phyloP scores from a whole-genome alignment of 2,329 filamentous ascomycete species.

The Hymenoscyphus occultus region DNA sequence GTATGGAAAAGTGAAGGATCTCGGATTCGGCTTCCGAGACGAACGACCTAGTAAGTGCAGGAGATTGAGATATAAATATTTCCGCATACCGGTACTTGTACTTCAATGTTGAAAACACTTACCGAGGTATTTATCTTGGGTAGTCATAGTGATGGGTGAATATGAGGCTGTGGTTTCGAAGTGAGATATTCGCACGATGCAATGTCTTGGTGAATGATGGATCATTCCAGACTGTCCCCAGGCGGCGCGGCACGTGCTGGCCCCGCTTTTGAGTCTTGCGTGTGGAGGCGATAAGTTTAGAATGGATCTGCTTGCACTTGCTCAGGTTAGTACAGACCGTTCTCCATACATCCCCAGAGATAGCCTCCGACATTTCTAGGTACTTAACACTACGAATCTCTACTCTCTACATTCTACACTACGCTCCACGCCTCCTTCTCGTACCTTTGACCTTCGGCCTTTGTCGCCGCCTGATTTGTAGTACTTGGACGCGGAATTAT shows the following conservation, averaged over 20 bases:
- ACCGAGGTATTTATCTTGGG: too few species aligned
- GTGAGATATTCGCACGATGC: neutral
- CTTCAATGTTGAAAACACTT: too few species aligned
- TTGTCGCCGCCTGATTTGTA: conserved; percentile 16
- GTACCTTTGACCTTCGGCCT: conserved; percentile 12
- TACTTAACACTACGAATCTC: neutral
- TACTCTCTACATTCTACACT: too few species aligned
- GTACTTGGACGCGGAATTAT: conserved; percentile 11
- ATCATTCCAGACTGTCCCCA: neutral
- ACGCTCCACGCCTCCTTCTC: conserved; percentile 9
- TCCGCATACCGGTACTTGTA: too few species aligned
- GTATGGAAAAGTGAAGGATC: too few species aligned
- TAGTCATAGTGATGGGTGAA: neutral
- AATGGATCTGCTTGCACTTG: neutral
- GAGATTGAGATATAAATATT: too few species aligned
- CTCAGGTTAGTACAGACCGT: too few species aligned
- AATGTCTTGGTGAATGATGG: neutral
- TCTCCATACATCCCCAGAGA: neutral
- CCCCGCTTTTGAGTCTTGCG: too few species aligned
- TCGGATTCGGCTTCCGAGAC: too few species aligned
- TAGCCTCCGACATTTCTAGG: neutral
- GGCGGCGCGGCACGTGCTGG: neutral
- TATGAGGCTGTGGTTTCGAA: neutral
- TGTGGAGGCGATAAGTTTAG: neutral
- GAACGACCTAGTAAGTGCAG: too few species aligned